These are phyloP conservation scores for Teunomyces aglyptinius DNA, from an alignment of 805 yeast species.

Conservation along the genomic window DNA sequence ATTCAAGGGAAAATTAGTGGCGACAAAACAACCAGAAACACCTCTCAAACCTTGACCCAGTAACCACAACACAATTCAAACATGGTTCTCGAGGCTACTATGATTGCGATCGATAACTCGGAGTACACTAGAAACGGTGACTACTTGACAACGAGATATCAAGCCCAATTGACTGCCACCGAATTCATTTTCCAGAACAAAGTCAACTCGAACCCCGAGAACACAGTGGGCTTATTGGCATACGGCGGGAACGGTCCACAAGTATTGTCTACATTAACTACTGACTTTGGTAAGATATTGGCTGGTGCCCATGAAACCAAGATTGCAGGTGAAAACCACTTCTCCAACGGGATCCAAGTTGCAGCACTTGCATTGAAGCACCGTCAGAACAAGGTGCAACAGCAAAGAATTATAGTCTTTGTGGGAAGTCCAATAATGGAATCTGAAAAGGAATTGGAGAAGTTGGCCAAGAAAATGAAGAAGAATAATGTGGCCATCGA, in stretches of 20 bases:
- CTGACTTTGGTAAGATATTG: conserved; percentile 81
- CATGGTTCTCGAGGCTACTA: conserved; percentile 95
- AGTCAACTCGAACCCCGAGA: conserved; percentile 87
- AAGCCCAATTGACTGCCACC: conserved; percentile 89
- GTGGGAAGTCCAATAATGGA: conserved; percentile 84
- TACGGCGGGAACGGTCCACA: conserved; percentile 82
- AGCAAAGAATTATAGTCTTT: conserved; percentile 84
- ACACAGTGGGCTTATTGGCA: conserved; percentile 86
- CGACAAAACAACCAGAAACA: conserved; percentile 1
- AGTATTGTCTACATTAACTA: conserved; percentile 85
- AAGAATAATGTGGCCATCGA: conserved; percentile 91
- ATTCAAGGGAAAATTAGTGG: conserved; percentile 1
- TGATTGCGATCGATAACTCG: conserved; percentile 92
- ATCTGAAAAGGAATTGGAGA: conserved; percentile 67
- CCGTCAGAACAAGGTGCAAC: conserved; percentile 91
- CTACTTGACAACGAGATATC: conserved; percentile 81
- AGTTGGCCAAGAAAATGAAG: conserved; percentile 87
- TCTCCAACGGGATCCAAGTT: conserved; percentile 85
- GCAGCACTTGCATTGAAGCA: conserved; percentile 90
- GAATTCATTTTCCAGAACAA: conserved; percentile 84
- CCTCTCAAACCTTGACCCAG: not conserved
- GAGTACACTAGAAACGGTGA: conserved; percentile 97
- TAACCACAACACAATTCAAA: conserved; percentile 14
- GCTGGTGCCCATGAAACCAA: conserved; percentile 79
- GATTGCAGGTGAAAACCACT: conserved; percentile 64